Evolutionary conservation across 768 basidiomycete genomes (phyloP), one percentile per base, ranked within the genome.

Genomic region (Calocera cornea): DNA sequence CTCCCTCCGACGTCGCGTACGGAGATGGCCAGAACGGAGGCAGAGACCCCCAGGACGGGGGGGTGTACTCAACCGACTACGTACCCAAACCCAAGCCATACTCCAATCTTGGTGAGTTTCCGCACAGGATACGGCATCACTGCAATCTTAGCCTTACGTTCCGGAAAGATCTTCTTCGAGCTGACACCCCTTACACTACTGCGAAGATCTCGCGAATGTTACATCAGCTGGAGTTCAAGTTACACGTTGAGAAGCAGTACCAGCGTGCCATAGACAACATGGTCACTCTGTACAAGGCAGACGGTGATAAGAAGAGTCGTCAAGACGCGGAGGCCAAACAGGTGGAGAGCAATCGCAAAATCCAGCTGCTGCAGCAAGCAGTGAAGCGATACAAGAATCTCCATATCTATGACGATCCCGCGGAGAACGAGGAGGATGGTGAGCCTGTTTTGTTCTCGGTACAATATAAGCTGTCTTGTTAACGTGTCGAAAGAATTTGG

Each of bases 211-310:
- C 93, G 44, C 86, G 86, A 72, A 97, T 98, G 95, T 85, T 98
- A 64, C 95, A 97, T 78, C 95, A 97, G 77, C 87, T 99, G 69
- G 95, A 98, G 78, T 99, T 97, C 85, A 99, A 99, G 80, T 86
- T 97, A 66, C 92, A 95, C 77, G 92, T 99, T 70, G 97, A 99
- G 78, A 85, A 89, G 80, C 94, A 98, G 79, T 97, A 97, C 82
- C 95, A 95, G 82, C 84, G 88, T 76, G 97, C 97, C 44, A 97
- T 97, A 70, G 95, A 98, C 79, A 97, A 97, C 81, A 99, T 99
- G 97, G 90, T 88, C 40, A 95, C 90, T 77, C 83, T 97, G 34
- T 97, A 97, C 76, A 87, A 92, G 73, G 91, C 89, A 3, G 97
- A 99, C 73, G 95, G 95, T 66, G 97, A 99, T 81, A 95, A 95